A percentile compares a stretch with the other conserved stretches of the same genome.
Conservation (phyloP, 345 rosid species). For the Moricandia arvensis region DNA sequence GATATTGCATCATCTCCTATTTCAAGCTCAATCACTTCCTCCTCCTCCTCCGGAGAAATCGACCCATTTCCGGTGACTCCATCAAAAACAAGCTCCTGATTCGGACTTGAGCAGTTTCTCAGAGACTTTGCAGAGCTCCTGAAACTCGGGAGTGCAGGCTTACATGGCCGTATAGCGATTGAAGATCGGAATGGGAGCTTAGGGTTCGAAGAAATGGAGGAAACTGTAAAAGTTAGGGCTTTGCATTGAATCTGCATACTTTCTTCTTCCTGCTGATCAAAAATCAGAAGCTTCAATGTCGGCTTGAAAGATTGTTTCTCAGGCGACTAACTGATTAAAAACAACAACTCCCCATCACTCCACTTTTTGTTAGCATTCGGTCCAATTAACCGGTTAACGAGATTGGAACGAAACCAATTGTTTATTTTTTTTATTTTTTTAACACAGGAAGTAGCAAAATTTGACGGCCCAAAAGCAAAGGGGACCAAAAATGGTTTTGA, state of each 20-base stretch:
- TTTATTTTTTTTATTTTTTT: not conserved
- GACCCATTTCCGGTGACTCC: constrained; percentile 22
- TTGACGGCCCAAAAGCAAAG: constrained; percentile 14
- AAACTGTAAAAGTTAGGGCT: constrained; percentile 32
- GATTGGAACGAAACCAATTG: not conserved
- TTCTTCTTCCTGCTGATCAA: not conserved
- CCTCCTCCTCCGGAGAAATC: not conserved
- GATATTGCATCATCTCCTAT: constrained; percentile 6
- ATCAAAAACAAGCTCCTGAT: constrained; percentile 37
- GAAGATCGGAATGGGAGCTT: constrained; percentile 31
- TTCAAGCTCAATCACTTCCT: constrained; percentile 24
- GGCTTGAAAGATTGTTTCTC: constrained; percentile 4
- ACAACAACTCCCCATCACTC: constrained; percentile 9
- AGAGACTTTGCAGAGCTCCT: constrained; percentile 28
- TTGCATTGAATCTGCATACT: constrained; percentile 45
- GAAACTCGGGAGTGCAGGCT: constrained; percentile 17
- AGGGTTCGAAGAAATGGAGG: constrained; percentile 32
- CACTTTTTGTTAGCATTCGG: not conserved
- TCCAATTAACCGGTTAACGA: not conserved
- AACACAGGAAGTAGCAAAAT: not conserved
- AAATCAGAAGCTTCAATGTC: not conserved
- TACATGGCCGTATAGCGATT: constrained; percentile 23
- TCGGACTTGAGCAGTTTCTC: constrained; percentile 36
- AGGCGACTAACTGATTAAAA: constrained; percentile 9
- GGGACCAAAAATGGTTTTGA: not conserved